These are phyloP conservation scores for Chondrus crispus DNA, from an alignment of 23 red algal genomes.

Conservation along the genomic window DNA sequence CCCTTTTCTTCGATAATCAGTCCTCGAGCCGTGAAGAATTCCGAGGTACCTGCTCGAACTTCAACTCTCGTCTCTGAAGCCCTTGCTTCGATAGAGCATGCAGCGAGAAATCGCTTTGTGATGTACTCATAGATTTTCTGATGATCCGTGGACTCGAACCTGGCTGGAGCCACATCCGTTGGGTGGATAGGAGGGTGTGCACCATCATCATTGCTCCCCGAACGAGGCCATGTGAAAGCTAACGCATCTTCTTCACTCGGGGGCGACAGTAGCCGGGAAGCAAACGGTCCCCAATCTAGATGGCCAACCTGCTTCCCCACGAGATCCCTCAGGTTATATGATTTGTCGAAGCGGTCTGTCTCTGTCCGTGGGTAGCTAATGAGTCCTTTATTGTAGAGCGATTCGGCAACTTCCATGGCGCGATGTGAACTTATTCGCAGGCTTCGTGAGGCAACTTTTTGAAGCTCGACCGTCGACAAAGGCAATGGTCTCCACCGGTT, in stretches of 20 bases:
- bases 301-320: conserved; percentile 69
- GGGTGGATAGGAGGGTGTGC: conserved; percentile 99
- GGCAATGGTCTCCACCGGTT: conserved; percentile 76
- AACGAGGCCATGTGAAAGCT: conserved; percentile 74
- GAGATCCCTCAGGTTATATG: conserved; percentile 57
- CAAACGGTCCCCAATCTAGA: conserved; percentile 66
- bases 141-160: conserved; percentile 48
- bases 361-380: conserved; percentile 99
- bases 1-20: conserved; percentile 73
- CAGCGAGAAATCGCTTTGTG: conserved; percentile 83
- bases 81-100: conserved; percentile 83
- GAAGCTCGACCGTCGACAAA: conserved; percentile 92
- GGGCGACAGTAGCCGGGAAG: conserved; percentile 51
- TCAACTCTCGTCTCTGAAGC: conserved; percentile 75
- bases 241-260: conserved; percentile 25
- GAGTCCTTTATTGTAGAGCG: conserved; percentile 85
- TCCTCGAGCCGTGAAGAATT: conserved; percentile 73
- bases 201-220: conserved; percentile 70
- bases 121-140: conserved; percentile 85
- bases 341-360: conserved; percentile 75
- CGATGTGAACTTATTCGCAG: conserved; percentile 77
- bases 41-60: conserved; percentile 45
- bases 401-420: conserved; percentile 84
- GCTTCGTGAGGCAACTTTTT: conserved; percentile 74
- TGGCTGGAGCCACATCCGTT: conserved; percentile 60